Base-by-base conservation (phyloP, 2,329 filamentous ascomycete genomes). In the Penicillium hordei region DNA sequence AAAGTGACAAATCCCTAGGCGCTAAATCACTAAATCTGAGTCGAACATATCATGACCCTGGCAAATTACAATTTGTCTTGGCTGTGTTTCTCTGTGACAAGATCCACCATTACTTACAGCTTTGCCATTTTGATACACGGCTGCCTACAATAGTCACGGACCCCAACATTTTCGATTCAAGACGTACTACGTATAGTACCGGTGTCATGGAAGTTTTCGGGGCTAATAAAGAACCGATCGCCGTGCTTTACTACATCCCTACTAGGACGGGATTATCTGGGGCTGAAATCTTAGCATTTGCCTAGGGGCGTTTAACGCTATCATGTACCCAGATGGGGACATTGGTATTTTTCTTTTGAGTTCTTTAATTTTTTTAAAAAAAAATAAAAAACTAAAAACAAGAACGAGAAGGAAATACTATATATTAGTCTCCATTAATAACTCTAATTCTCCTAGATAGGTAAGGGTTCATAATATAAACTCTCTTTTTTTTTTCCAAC, bases 401-500 rank as follows among this genome's bases (percentile, higher is more conserved):
- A 25, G 3, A 48, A 12, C 8, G 10, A 25, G 3, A 48, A 12
- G 5, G 10, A 48, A 23, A 21, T 34, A 31, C 3, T 31, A 15
- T 7, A 27, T 27, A 33, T 25, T 43, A 29, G 21, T 42, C 27
- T 34, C 12, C 21, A 34, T n/a, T 49, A 21, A 33, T 13, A 13
- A 44, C 34, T 33, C 44, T 57, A n/a, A 23, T 21, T 21, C 48
- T 29, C 43, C 39, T 31, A 54, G 42, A 51, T 29, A 53, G 21
- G 31, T 42, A 48, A 21, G n/a, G 21, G 34, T 42, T 52, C 38
- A 19, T 29, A 40, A 34, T 36, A n/a, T 53, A 45, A 33, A 48
- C 13, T 33, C 25, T 17, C 23, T 21, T n/a, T 42, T 38, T 23
- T 33, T 40, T 33, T 44, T 9, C 39, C 40, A 67, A 65, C 65